Base-by-base conservation (phyloP, 2,329 filamentous ascomycete genomes). In the Curvularia verruculosa region DNA sequence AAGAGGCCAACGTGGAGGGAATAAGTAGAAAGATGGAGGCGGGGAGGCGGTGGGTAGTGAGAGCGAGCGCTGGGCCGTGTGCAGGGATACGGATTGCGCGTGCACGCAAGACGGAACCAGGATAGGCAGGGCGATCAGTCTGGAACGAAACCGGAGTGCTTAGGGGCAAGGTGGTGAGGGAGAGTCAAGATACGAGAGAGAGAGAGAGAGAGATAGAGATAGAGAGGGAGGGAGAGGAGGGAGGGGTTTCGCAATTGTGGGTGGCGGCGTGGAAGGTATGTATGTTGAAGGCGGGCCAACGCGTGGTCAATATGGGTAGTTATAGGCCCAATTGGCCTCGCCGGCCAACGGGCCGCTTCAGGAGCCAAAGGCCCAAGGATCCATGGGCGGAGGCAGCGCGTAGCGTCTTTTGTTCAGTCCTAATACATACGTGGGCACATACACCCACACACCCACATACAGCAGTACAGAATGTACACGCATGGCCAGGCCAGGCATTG, bases 61-160 rank as follows among this genome's bases (percentile, higher is more conserved):
- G 48, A 57, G 43, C 37, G 58, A 60, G 63, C 60, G 63, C 59
- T 54, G 60, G 56, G 64, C 51, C 46, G 58, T 49, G 58, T 54
- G 56, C 53, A 60, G 57, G 62, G 58, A 61, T 64, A 55, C 51
- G 49, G 46, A 49, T 39, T 39, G 46, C 46, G 46, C 46, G 52
- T 62, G 59, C 58, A 66, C 53, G 60, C 58, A 37, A 49, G 46
- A 37, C 21, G 18, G 46, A 28, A 37, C 34, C 46, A 18, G 23
- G 34, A 39, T 21, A 19, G n/a, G 56, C 49, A 47, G 46, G 43
- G 50, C 39, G 51, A 50, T 61, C 52, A 52, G 49, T 36, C 43
- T 45, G 23, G 28, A 48, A 34, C 48, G 43, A 49, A 39, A 49
- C 46, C 31, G 15, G 34, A 49, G 47, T 24, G 36, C 21, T 24